A percentile compares a stretch with the other conserved stretches of the same genome.
Evolutionary conservation across 2,329 filamentous ascomycete genomes (phyloP).

Genomic region (Cladosporium sp.): DNA sequence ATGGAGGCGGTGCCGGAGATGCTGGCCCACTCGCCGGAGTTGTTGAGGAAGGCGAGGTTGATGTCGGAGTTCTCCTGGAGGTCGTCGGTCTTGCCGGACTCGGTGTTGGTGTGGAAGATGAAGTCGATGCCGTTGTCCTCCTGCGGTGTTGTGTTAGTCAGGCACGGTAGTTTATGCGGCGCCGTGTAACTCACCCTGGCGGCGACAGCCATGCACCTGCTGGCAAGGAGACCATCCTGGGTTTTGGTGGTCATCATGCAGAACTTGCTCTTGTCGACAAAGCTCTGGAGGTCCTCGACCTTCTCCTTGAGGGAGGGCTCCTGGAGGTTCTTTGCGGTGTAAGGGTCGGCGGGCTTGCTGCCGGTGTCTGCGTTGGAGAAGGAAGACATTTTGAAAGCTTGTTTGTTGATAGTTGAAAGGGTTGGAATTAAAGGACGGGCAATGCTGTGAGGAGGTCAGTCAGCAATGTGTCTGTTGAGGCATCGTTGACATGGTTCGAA

Average conservation of each 20-base stretch:
- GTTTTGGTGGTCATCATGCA: slow-evolving; percentile 86
- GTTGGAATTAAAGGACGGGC: slow-evolving; percentile 8
- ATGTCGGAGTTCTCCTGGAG: slow-evolving; percentile 70
- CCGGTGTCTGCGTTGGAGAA: slow-evolving; percentile 65
- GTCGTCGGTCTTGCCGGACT: slow-evolving; percentile 85
- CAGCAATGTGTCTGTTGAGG: neutral
- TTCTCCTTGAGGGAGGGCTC: slow-evolving; percentile 73
- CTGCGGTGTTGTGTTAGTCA: slow-evolving; percentile 45
- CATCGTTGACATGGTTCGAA: neutral
- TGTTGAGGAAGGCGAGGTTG: slow-evolving; percentile 75
- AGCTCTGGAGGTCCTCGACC: slow-evolving; percentile 70
- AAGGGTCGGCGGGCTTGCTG: slow-evolving; percentile 71
- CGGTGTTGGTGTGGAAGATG: slow-evolving; percentile 89
- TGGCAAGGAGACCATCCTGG: slow-evolving; percentile 67
- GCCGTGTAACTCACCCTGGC: slow-evolving; percentile 61
- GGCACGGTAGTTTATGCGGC: slow-evolving; percentile 13
- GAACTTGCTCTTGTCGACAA: slow-evolving; percentile 75
- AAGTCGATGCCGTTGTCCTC: slow-evolving; percentile 78
- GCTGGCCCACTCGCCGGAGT: slow-evolving; percentile 81
- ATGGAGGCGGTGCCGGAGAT: slow-evolving; percentile 73
- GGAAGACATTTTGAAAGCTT: slow-evolving; percentile 37
- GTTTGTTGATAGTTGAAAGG: slow-evolving; percentile 1
- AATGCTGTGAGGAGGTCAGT: slow-evolving; percentile 1
- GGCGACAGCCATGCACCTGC: slow-evolving; percentile 83
- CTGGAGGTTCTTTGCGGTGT: slow-evolving; percentile 74